Percentiles rank a stretch among this genome's conserved stretches.
Evolutionary conservation across 2,329 filamentous ascomycete genomes (phyloP).

Genomic region (Verticillium zaregamsianum): DNA sequence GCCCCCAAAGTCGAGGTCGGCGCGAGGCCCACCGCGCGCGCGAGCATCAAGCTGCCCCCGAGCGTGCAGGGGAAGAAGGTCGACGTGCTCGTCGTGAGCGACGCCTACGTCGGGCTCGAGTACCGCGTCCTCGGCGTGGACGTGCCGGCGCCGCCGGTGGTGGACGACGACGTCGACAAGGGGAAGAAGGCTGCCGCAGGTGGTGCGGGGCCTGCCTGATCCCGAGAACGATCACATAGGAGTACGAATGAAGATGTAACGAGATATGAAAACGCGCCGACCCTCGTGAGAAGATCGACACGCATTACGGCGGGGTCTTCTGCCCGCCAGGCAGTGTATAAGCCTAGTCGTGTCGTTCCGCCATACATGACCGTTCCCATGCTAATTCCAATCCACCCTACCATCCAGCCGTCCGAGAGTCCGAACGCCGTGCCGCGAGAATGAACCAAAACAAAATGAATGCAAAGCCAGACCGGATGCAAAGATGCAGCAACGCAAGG

Average conservation of each 20-base stretch:
- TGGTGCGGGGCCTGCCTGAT: background rate
- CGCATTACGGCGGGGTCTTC: background rate
- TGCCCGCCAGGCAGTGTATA: background rate
- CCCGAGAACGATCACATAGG: too few species aligned
- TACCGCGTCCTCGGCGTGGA: conserved; percentile 44
- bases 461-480: background rate
- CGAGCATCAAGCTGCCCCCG: conserved; percentile 58
- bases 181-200: conserved; percentile 28
- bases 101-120: conserved; percentile 78
- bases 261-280: background rate
- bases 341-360: background rate
- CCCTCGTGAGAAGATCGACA: background rate
- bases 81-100: conserved; percentile 75
- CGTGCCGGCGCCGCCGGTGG: conserved; percentile 44
- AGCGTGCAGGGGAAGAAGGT: conserved; percentile 53
- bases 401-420: background rate
- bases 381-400: background rate
- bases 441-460: background rate
- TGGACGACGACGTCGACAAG: conserved; percentile 42
- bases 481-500: background rate
- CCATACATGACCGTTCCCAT: background rate
- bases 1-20: conserved; percentile 30
- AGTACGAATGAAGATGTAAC: background rate
- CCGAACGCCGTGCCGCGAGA: background rate
- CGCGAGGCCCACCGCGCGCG: conserved; percentile 46